These are phyloP conservation scores for Rhizophora apiculata DNA, from an alignment of 345 rosid genomes.

Conservation along the genomic window DNA sequence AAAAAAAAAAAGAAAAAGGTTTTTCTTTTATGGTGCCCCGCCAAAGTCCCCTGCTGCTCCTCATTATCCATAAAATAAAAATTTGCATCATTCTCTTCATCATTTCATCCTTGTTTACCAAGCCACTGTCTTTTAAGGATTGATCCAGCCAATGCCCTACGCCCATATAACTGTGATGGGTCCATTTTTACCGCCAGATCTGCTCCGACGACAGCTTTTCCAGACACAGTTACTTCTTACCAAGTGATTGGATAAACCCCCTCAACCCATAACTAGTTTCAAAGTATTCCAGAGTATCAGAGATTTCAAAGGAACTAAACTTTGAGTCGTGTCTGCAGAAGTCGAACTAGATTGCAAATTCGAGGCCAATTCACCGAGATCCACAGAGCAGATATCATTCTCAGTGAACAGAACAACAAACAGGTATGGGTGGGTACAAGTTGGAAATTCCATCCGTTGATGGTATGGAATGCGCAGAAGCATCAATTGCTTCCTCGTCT, in stretches of 20 bases:
- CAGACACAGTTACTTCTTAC: slow-evolving; percentile 87
- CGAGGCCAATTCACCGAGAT: slow-evolving; percentile 52
- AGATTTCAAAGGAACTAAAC: not conserved
- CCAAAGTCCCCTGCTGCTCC: slow-evolving; percentile 27
- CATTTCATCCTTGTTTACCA: slow-evolving; percentile 32
- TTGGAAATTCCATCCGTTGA: slow-evolving; percentile 70
- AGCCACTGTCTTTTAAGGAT: slow-evolving; percentile 34
- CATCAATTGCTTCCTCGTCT: slow-evolving; percentile 60
- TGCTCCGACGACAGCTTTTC: slow-evolving; percentile 96
- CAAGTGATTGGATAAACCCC: slow-evolving; percentile 43
- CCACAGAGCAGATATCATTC: slow-evolving; percentile 58
- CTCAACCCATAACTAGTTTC: not conserved
- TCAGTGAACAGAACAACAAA: slow-evolving; percentile 88
- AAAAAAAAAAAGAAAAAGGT: no score
- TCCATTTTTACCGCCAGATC: slow-evolving; percentile 79
- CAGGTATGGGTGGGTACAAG: slow-evolving; percentile 69
- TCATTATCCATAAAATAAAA: slow-evolving; percentile 24
- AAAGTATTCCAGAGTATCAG: no score
- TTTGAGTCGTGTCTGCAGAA: slow-evolving; percentile 36
- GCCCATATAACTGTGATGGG: slow-evolving; percentile 82
- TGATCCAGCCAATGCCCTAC: slow-evolving; percentile 20
- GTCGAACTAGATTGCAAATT: slow-evolving; percentile 76
- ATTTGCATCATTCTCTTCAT: slow-evolving; percentile 29
- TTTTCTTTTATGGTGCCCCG: slow-evolving; percentile 28
- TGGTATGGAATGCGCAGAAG: slow-evolving; percentile 64